Percentiles rank a stretch among this genome's conserved stretches.
These are phyloP conservation scores for Mucuna pruriens DNA, from an alignment of 306 rosid species.

Conservation along the genomic window DNA sequence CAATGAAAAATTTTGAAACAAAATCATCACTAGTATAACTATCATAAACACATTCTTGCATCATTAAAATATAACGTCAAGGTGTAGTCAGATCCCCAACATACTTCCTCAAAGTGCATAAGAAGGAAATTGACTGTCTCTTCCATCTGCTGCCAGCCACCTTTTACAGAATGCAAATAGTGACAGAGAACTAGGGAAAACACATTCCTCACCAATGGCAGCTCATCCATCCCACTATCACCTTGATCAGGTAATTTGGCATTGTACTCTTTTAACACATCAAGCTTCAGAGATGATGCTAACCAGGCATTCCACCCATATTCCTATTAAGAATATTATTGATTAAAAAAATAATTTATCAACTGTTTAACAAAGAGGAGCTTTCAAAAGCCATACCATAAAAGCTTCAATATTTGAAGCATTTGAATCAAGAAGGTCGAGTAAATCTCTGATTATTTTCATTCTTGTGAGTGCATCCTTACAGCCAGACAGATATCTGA, in stretches of 20 bases:
- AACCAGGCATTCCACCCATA: slow-evolving; percentile 97
- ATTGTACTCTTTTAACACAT: slow-evolving; percentile 64
- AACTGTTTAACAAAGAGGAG: slow-evolving; percentile 26
- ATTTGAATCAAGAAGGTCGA: slow-evolving; percentile 94
- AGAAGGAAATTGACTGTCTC: slow-evolving; percentile 80
- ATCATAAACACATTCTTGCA: slow-evolving; percentile 31
- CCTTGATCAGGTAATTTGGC: slow-evolving; percentile 50
- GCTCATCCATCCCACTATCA: slow-evolving; percentile 62
- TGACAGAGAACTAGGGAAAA: slow-evolving; percentile 85
- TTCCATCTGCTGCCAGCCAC: slow-evolving; percentile 98
- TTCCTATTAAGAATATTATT: slow-evolving; percentile 62
- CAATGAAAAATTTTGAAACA: slow-evolving; percentile 35
- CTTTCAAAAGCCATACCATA: slow-evolving; percentile 64
- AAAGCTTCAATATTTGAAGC: slow-evolving; percentile 97
- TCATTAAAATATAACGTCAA: slow-evolving; percentile 31
- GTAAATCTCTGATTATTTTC: slow-evolving; percentile 77
- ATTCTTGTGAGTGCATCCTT: slow-evolving; percentile 68
- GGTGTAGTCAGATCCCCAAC: slow-evolving; percentile 43
- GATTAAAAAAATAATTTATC: slow-evolving; percentile 37
- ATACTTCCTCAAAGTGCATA: slow-evolving; percentile 71
- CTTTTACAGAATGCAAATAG: slow-evolving; percentile 77
- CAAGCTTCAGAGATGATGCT: slow-evolving; percentile 74
- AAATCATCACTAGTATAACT: slow-evolving; percentile 33
- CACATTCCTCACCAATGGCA: slow-evolving; percentile 64
- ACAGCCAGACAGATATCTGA: slow-evolving; percentile 81